Evolutionary conservation across 176 grass and related monocot species (phyloP), one percentile per base, ranked within the genome.

Genomic region (Pharus latifolius): DNA sequence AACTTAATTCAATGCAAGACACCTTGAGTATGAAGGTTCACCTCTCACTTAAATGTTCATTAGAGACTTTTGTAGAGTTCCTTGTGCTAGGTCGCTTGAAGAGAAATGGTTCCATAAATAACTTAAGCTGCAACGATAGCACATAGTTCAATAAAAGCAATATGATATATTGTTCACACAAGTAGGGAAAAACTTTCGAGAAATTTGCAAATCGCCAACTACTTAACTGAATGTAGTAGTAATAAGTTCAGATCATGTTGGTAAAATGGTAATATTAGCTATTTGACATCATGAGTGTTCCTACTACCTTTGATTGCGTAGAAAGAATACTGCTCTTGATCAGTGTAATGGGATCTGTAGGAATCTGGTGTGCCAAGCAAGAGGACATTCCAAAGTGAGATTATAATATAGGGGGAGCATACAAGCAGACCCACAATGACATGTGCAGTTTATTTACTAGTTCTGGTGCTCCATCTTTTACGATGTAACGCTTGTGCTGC

Each of bases 401-500:
- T 51, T 11, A 42, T 4, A 61, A 65, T 40, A 37, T 15, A 54
- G 49, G 38, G 44, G 10, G 34, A 34, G 48, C 27, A 45, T 15
- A 77, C 28, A 57, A 77, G 9, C 10, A 58, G 6, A 19, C 5
- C 13, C 34, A 55, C 59, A 67, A 74, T 16, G 46, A 26, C 17
- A 65, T 43, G 10, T 75, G 19, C 65, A 85, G 17, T 4, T 25
- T 45, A 59, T 54, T 87, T 91, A 98, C 95, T 90, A 98, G 47
- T 76, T 82, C 52, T 22, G 90, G 90, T 16, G 43, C 81, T 82
- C 87, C 87, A 63, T 91, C 86, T 78, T 61, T 98, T 66, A 98
- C 95, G 63, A 90, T 75, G 65, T 98, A 98, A 27, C 95, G 84
- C 59, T 98, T 98, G 67, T 88, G 70, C 66, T 98, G 95, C 56